Evolutionary conservation across 805 yeast species (phyloP).

Genomic region (Saccharomycopsis malanga): DNA sequence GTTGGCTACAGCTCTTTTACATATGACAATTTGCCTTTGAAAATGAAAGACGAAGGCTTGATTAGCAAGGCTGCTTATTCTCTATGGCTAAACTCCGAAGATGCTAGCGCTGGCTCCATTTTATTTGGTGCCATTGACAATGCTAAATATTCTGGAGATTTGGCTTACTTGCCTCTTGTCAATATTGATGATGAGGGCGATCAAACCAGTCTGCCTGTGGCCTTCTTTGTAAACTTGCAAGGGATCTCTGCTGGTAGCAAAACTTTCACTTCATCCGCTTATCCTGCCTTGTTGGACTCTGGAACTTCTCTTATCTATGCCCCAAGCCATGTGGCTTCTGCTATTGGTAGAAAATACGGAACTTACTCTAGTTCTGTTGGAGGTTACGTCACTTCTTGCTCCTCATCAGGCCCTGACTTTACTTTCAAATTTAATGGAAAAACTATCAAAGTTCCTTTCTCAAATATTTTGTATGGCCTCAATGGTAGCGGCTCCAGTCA

Average conservation of each 20-base stretch:
- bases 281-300: conserved; percentile 39
- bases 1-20: conserved; percentile 49
- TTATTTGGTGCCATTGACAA: conserved; percentile 41
- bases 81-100: conserved; percentile 33
- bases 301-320: conserved; percentile 41
- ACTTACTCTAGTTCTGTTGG: conserved; percentile 26
- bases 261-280: conserved; percentile 24
- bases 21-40: conserved; percentile 27
- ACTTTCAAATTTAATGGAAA: conserved; percentile 34
- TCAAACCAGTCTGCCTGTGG: conserved; percentile 29
- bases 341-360: conserved; percentile 24
- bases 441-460: conserved; percentile 42
- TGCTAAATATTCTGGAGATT: conserved; percentile 33
- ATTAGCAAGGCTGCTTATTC: conserved; percentile 39
- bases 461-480: conserved; percentile 27
- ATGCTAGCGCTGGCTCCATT: conserved; percentile 30
- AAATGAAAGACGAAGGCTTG: conserved; percentile 34
- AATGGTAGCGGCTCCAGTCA: conserved; percentile 23
- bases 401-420: conserved; percentile 24
- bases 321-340: conserved; percentile 30
- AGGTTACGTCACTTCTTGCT: no score
- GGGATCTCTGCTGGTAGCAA: conserved; percentile 8
- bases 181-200: conserved; percentile 24
- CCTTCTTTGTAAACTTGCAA: conserved; percentile 23
- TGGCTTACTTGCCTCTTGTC: conserved; percentile 30